Evolutionary conservation across 1,139 yeast genomes (phyloP).

Genomic region (Debaryomyces robertsiae): DNA sequence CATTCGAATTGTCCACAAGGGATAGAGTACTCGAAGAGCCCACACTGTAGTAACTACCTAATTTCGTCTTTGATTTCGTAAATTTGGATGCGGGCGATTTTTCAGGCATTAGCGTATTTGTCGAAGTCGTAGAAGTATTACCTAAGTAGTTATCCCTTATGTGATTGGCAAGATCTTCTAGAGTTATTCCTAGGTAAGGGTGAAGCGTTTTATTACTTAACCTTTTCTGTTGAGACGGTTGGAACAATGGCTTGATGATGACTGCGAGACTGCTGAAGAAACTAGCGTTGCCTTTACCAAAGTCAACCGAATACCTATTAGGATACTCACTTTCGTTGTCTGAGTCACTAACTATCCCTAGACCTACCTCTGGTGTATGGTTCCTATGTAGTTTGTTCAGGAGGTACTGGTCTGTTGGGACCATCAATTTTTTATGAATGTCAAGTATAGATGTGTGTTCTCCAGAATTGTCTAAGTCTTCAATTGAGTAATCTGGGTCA

Average conservation of each 20-base stretch:
- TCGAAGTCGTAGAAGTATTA: slow-evolving; percentile 9
- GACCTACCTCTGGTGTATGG: slow-evolving; percentile 24
- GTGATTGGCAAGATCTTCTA: slow-evolving; percentile 35
- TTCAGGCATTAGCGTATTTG: slow-evolving; percentile 7
- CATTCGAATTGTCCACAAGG: slow-evolving; percentile 14
- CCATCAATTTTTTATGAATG: slow-evolving; percentile 38
- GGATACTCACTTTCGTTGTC: slow-evolving; percentile 15
- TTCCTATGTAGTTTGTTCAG: slow-evolving; percentile 27
- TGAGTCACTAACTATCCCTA: slow-evolving; percentile 24
- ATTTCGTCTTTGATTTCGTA: slow-evolving; percentile 6
- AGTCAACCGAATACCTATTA: slow-evolving; percentile 17
- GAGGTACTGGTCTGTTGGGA: slow-evolving; percentile 45
- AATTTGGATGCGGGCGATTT: slow-evolving; percentile 9
- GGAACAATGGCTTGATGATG: slow-evolving; percentile 25
- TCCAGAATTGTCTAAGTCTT: slow-evolving; percentile 21
- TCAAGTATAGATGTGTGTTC: slow-evolving; percentile 35
- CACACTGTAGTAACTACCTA: slow-evolving; percentile 4
- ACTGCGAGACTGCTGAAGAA: slow-evolving; percentile 28
- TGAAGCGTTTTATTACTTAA: slow-evolving; percentile 23
- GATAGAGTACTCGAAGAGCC: slow-evolving; percentile 12
- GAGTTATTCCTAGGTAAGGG: slow-evolving; percentile 28
- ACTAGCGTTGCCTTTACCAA: slow-evolving; percentile 23
- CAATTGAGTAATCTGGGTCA: slow-evolving; percentile 36
- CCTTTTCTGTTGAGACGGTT: slow-evolving; percentile 25
- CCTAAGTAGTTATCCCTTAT: slow-evolving; percentile 28